Conservation (phyloP, 2,329 filamentous ascomycete genomes). For the Sclerotinia trifoliorum region DNA sequence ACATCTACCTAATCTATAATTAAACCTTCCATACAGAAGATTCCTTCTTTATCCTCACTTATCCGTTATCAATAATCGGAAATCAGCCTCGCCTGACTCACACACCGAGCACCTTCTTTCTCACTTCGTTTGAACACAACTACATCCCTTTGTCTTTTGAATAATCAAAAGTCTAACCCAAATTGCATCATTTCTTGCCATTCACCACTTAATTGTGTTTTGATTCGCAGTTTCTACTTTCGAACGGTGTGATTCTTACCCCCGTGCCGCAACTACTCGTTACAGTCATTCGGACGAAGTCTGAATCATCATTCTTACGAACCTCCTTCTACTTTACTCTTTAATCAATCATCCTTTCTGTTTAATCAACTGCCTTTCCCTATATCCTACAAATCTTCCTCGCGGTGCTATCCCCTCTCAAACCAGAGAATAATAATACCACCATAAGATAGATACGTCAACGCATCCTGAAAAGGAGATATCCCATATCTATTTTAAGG, state of each 20-base stretch:
- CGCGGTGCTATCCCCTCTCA: neutral
- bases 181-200: neutral
- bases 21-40: neutral
- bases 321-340: neutral
- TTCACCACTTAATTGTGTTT: slow-evolving; percentile 19
- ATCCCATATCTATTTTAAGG: slow-evolving; percentile 7
- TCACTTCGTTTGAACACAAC: neutral
- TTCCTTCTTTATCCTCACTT: slow-evolving; percentile 6
- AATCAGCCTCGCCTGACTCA: slow-evolving; percentile 18
- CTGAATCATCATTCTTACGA: slow-evolving; percentile 10
- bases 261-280: slow-evolving; percentile 12
- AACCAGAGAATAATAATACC: neutral
- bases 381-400: slow-evolving; percentile 2
- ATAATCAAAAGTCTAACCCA: neutral
- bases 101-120: slow-evolving; percentile 4
- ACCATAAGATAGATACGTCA: slow-evolving; percentile 9
- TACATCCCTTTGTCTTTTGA: neutral
- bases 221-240: slow-evolving; percentile 15
- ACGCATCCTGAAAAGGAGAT: slow-evolving; percentile 6
- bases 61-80: slow-evolving; percentile 5
- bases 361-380: neutral
- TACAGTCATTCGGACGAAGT: slow-evolving; percentile 13
- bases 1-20: slow-evolving; percentile 15
- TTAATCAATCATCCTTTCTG: neutral
- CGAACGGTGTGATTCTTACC: slow-evolving; percentile 1